phyloP scores from a whole-genome alignment of 73 alveolate genomes.

The Paraurostyla sp. region DNA sequence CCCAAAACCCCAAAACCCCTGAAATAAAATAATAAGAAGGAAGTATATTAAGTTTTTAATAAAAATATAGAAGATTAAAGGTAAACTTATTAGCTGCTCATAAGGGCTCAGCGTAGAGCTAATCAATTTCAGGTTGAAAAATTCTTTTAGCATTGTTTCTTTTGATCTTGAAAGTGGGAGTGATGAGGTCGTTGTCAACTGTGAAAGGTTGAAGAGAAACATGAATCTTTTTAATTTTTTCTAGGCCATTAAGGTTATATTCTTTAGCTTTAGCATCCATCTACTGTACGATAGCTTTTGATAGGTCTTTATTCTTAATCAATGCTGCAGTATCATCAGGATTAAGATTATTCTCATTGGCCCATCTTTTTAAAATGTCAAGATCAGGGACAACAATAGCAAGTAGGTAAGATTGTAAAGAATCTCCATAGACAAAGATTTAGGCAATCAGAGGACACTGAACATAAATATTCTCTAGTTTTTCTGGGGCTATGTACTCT shows the following conservation, averaged over 20 bases:
- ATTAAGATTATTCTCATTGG: slow-evolving; percentile 8
- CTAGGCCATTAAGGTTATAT: background rate
- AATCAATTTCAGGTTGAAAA: too few relatives aligned
- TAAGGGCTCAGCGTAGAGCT: too few relatives aligned
- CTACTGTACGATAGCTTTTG: background rate
- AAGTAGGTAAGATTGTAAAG: slow-evolving; percentile 80
- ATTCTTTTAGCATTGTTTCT: slow-evolving; percentile 73
- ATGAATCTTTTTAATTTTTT: slow-evolving; percentile 37
- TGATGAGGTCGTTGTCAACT: slow-evolving; percentile 63
- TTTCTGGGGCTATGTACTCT: slow-evolving; percentile 92
- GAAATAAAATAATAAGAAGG: too few relatives aligned
- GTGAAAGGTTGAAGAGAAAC: slow-evolving; percentile 62
- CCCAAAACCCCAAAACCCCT: too few relatives aligned
- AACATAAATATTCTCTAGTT: slow-evolving; percentile 73
- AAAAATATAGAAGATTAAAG: too few relatives aligned
- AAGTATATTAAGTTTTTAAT: too few relatives aligned
- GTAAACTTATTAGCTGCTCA: too few relatives aligned
- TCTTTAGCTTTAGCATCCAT: slow-evolving; percentile 41
- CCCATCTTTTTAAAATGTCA: slow-evolving; percentile 67
- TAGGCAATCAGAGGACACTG: slow-evolving; percentile 69
- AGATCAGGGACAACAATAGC: slow-evolving; percentile 85
- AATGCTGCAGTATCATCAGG: background rate
- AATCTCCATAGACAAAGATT: slow-evolving; percentile 88
- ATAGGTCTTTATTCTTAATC: background rate
- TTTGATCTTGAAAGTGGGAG: slow-evolving; percentile 76